Percentiles rank a stretch among this genome's conserved stretches.
phyloP scores from a whole-genome alignment of 345 rosid genomes.

The Murraya paniculata region DNA sequence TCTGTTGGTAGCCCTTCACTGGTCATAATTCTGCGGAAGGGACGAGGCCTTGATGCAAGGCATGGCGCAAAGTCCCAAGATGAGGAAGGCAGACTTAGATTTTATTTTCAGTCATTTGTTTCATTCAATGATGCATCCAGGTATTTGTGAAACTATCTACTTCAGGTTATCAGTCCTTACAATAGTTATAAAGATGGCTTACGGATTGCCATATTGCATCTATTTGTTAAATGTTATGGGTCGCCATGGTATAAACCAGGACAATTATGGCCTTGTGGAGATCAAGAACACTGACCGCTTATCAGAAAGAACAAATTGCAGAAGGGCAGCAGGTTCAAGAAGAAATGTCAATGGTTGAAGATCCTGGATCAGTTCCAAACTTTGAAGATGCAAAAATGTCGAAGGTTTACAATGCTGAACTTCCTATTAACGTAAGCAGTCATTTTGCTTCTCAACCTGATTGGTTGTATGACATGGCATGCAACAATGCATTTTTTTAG shows the following conservation, averaged over 20 bases:
- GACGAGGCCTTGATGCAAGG: conserved; percentile 70
- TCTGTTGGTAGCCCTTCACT: conserved; percentile 75
- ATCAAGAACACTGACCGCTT: conserved; percentile 49
- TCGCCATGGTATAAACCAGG: conserved; percentile 38
- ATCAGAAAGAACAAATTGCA: conserved; percentile 54
- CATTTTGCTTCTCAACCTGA: not conserved
- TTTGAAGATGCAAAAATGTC: conserved; percentile 48
- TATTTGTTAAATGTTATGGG: conserved; percentile 9
- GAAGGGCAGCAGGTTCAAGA: conserved; percentile 56
- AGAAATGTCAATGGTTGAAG: conserved; percentile 38
- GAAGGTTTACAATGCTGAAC: conserved; percentile 52
- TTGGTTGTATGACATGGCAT: not conserved
- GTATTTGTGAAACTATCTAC: conserved; percentile 25
- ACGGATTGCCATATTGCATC: not conserved
- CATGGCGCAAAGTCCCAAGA: conserved; percentile 80
- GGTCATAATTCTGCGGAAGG: conserved; percentile 56
- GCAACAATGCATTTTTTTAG: not conserved
- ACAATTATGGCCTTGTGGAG: conserved; percentile 88
- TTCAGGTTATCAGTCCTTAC: not conserved
- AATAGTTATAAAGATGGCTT: not conserved
- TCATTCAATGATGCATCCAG: conserved; percentile 75
- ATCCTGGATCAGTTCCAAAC: conserved; percentile 27
- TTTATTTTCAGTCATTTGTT: conserved; percentile 72
- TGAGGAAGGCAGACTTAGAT: conserved; percentile 74
- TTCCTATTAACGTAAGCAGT: conserved; percentile 55